Conservation (phyloP, 2,329 filamentous ascomycete species). For the Niveomyces coronatus region DNA sequence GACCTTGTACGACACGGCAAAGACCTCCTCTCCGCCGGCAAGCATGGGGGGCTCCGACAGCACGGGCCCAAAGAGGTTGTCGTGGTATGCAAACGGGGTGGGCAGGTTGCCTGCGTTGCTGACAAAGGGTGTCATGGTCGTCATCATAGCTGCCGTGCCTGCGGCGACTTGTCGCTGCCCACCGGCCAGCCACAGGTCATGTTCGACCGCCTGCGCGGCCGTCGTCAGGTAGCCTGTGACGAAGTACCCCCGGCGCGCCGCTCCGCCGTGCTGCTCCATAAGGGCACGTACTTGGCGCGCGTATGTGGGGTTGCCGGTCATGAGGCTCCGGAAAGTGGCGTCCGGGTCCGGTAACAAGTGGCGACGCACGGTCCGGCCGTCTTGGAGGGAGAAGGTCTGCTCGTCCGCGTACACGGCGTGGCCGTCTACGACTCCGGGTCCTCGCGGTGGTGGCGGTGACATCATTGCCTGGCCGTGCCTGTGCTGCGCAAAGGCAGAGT, state of each 20-base stretch:
- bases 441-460: too few relatives aligned
- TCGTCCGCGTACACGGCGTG: conserved; percentile 1
- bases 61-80: conserved; percentile 3
- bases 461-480: conserved; percentile 1
- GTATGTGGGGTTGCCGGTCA: conserved; percentile 3
- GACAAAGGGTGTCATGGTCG: too few relatives aligned
- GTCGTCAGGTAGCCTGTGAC: conserved; percentile 8
- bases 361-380: conserved; percentile 6
- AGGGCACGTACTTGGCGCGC: conserved; percentile 2
- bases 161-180: conserved; percentile 1
- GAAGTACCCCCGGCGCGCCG: conserved; percentile 5
- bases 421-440: not conserved
- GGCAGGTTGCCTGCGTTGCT: too few relatives aligned
- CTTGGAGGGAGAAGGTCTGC: not conserved
- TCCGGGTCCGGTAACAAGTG: conserved; percentile 5
- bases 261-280: conserved; percentile 1
- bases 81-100: conserved; percentile 7
- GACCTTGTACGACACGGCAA: conserved; percentile 7
- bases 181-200: conserved; percentile 5
- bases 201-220: too few relatives aligned
- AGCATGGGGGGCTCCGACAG: conserved; percentile 2
- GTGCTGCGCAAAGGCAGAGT: conserved; percentile 3
- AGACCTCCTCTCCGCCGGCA: conserved; percentile 6
- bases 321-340: conserved; percentile 1
- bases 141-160: too few relatives aligned